Conservation (phyloP, 306 rosid genomes). For the Glycyrrhiza uralensis region DNA sequence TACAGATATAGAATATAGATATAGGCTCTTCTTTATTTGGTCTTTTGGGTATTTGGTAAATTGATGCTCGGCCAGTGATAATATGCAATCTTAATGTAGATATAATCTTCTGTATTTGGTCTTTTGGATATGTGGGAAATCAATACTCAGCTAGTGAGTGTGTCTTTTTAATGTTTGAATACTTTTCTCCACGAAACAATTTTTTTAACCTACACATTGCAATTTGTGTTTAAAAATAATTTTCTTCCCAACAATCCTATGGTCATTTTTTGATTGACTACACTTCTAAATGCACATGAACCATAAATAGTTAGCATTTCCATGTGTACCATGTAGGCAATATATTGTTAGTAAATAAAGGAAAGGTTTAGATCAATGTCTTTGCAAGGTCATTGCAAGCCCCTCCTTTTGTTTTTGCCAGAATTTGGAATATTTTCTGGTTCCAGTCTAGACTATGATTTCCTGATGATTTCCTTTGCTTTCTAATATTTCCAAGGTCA, state of each 20-base stretch:
- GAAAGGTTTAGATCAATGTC: conserved; percentile 8
- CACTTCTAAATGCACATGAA: conserved; percentile 13
- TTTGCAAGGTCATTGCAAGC: neutral
- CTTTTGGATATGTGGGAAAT: neutral
- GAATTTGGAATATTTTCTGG: neutral
- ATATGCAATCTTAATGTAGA: neutral
- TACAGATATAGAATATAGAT: neutral
- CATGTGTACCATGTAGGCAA: neutral
- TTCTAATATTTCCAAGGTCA: neutral
- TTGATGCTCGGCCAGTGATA: neutral
- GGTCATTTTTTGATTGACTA: neutral
- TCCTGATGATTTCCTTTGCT: neutral
- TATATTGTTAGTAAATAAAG: neutral
- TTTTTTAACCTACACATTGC: neutral
- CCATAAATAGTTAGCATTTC: neutral
- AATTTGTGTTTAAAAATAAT: neutral
- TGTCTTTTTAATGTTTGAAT: conserved; percentile 1
- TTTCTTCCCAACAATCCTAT: neutral
- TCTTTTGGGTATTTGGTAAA: neutral
- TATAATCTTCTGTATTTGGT: neutral
- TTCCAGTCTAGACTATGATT: conserved; percentile 5
- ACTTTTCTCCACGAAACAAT: neutral
- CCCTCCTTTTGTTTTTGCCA: neutral
- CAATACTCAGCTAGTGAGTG: neutral
- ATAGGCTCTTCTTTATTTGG: neutral